Conservation (phyloP, 331 rosid genomes). For the Phaseolus coccineus region DNA sequence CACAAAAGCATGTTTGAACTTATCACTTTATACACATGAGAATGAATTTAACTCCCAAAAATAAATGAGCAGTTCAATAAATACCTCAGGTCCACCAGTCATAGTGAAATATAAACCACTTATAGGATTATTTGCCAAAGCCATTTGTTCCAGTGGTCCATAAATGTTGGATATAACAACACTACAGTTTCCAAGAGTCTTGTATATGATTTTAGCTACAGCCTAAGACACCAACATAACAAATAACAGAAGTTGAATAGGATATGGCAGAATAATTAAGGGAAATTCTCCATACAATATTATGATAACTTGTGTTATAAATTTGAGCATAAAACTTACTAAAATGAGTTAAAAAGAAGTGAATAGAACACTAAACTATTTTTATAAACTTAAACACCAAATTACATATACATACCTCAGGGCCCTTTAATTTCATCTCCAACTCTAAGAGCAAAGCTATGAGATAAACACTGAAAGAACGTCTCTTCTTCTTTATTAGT, state of each 20-base stretch:
- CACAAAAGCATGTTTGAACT: neutral
- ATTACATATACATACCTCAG: conserved; percentile 50
- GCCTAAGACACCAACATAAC: conserved; percentile 42
- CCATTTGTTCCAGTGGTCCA: conserved; percentile 60
- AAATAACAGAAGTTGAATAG: neutral
- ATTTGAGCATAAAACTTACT: neutral
- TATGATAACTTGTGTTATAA: neutral
- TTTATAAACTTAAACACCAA: neutral
- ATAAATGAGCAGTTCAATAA: neutral
- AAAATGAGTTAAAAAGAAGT: neutral
- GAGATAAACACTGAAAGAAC: conserved; percentile 48
- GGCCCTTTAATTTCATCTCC: conserved; percentile 53
- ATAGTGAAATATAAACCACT: conserved; percentile 56
- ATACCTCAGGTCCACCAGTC: conserved; percentile 59
- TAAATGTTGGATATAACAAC: conserved; percentile 47
- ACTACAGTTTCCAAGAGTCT: conserved; percentile 45
- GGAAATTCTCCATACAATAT: neutral
- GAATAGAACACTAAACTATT: too few species aligned
- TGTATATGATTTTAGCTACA: conserved; percentile 47
- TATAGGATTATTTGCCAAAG: conserved; percentile 49
- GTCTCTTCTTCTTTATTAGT: conserved; percentile 51
- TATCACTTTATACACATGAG: too few species aligned
- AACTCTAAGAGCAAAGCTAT: conserved; percentile 45
- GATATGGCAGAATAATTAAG: neutral
- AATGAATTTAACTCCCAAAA: neutral